A percentile compares a stretch with the other conserved stretches of the same genome.
These are phyloP conservation scores for Orychophragmus violaceus DNA, from an alignment of 345 rosid genomes.

Conservation along the genomic window DNA sequence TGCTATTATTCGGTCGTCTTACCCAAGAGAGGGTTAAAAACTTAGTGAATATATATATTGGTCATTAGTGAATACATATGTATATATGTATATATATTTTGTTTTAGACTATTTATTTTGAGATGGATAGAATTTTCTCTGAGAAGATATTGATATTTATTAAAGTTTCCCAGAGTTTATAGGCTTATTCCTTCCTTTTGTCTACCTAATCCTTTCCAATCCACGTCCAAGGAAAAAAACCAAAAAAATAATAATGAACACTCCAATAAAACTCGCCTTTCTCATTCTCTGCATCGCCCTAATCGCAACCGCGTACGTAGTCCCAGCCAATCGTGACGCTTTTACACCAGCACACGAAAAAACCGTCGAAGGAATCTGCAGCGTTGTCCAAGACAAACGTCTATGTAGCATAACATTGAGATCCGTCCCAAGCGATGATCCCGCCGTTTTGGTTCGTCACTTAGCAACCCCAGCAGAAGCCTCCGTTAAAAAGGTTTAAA, in stretches of 20 bases:
- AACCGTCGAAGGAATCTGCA: conserved; percentile 37
- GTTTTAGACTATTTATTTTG: no score
- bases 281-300: conserved; percentile 15
- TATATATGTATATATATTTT: no score
- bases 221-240: conserved; percentile 10
- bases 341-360: conserved; percentile 30
- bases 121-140: no score
- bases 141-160: no score
- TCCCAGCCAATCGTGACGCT: background rate
- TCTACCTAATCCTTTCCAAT: conserved; percentile 28
- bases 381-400: conserved; percentile 39
- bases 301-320: conserved; percentile 1
- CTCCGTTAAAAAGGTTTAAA: conserved; percentile 23
- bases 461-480: conserved; percentile 29
- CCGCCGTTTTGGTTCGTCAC: conserved; percentile 38
- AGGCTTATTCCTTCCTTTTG: background rate
- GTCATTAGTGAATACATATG: no score
- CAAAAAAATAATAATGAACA: conserved; percentile 7
- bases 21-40: no score
- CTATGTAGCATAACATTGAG: conserved; percentile 41
- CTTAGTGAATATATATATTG: no score
- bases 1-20: no score
- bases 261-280: conserved; percentile 26
- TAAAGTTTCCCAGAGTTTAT: no score
- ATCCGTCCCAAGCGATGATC: conserved; percentile 34